A percentile compares a stretch with the other conserved stretches of the same genome.
Evolutionary conservation across 805 yeast species (phyloP).

Genomic region (Cyberlindnera maritima): DNA sequence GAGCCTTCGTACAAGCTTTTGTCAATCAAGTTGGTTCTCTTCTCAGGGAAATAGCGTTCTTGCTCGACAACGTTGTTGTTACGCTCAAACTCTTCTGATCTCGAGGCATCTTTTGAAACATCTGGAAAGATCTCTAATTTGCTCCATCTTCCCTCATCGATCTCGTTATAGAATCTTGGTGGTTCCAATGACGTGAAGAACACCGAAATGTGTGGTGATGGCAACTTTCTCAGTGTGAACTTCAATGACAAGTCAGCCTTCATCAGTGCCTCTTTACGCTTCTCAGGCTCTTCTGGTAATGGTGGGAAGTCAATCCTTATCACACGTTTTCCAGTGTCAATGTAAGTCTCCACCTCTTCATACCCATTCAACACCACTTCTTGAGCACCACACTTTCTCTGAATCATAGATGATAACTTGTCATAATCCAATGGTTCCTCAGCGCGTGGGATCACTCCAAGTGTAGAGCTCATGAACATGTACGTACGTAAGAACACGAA

Average conservation of each 20-base stretch:
- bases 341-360: slow-evolving; percentile 52
- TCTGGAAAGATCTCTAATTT: slow-evolving; percentile 50
- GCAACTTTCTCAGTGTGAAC: slow-evolving; percentile 60
- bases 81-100: slow-evolving; percentile 53
- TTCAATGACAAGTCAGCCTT: slow-evolving; percentile 40
- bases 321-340: slow-evolving; percentile 62
- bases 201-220: slow-evolving; percentile 69
- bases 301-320: slow-evolving; percentile 55
- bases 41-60: slow-evolving; percentile 30
- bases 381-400: slow-evolving; percentile 51
- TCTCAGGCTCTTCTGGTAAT: slow-evolving; percentile 38
- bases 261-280: slow-evolving; percentile 33
- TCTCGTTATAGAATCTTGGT: slow-evolving; percentile 20
- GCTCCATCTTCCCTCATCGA: slow-evolving; percentile 31
- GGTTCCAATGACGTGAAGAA: slow-evolving; percentile 46
- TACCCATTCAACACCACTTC: slow-evolving; percentile 38
- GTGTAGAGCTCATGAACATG: slow-evolving; percentile 55
- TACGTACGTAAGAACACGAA: slow-evolving; percentile 52
- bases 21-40: slow-evolving; percentile 34
- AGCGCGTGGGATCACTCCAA: slow-evolving; percentile 55
- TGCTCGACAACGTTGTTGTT: slow-evolving; percentile 36
- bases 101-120: slow-evolving; percentile 47
- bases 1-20: slow-evolving; percentile 28
- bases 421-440: slow-evolving; percentile 38
- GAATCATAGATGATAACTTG: slow-evolving; percentile 39